Base-by-base conservation (phyloP, 2,329 filamentous ascomycete genomes). In the Trichophaea hybrida region DNA sequence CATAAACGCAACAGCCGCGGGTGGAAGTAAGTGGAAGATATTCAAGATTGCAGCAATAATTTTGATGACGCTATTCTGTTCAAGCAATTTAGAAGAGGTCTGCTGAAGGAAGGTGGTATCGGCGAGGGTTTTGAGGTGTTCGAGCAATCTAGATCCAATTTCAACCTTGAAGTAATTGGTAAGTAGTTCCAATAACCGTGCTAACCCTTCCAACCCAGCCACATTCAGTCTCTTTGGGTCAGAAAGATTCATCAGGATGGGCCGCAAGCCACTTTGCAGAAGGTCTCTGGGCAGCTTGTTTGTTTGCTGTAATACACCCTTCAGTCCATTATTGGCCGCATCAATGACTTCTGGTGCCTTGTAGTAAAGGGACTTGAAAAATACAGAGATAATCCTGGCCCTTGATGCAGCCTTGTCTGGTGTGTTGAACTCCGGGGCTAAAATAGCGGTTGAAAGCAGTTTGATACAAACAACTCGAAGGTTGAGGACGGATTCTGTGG, bases 121-220 rank as follows among this genome's bases (percentile, higher is more conserved):
- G 1, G 91, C 90, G 64, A 98, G 89, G 8, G 84, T 81, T 70
- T 91, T 91, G 73, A 96, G 85, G 68, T 98, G 93, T 65, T 97
- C 91, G 7, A 99, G 77, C n/a, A 99, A 75, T 31, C 93, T 82
- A 24, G 88, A 81, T 5, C 93, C 94, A 57, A 99, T 98, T 71
- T 98, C 93, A 0, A 97, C 90, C 73, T 98, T 99, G 74, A 99
- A 99, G 72, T 98, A 98, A 61, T 93, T 97, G 0, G 91, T 98
- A 15, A 99, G 76, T 1, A 99, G 77, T 64, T 93, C 91, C 61
- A 99, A 74, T 1, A 99, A 77, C 43, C 91, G 83, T 15, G 90
- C 90, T 35, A 99, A 76, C 32, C 94, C 94, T 70, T 97, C 90
- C 4, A 99, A 76, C 1, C 90, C 90, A 68, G 90, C 86, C 0